Evolutionary conservation across 768 basidiomycete species (phyloP).

Genomic region (Podaxis rugospora): DNA sequence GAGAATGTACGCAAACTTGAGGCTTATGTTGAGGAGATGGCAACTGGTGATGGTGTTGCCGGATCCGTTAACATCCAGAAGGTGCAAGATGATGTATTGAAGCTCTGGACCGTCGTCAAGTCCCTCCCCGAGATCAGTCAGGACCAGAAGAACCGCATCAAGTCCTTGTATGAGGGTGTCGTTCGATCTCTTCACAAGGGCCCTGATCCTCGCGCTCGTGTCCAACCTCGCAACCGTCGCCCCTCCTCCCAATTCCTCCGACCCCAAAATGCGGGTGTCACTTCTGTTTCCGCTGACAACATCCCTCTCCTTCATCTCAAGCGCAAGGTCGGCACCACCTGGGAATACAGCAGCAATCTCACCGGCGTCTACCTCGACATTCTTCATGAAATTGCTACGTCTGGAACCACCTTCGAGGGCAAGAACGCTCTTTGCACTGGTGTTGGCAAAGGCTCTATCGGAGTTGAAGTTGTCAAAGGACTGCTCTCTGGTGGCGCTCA

Average conservation of each 20-base stretch:
- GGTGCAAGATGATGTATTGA: conserved; percentile 94
- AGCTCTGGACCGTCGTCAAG: conserved; percentile 96
- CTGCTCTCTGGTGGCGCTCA: conserved; percentile 94
- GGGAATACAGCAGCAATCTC: conserved; percentile 97
- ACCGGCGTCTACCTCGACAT: conserved; percentile 96
- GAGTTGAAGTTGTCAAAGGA: conserved; percentile 96
- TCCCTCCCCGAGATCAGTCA: conserved; percentile 95
- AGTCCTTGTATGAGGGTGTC: conserved; percentile 93
- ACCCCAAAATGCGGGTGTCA: conserved; percentile 74
- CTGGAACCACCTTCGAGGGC: conserved; percentile 97
- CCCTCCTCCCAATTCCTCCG: conserved; percentile 97
- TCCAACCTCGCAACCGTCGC: conserved; percentile 63
- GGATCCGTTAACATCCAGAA: conserved; percentile 91
- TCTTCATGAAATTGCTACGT: conserved; percentile 96
- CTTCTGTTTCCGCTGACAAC: conserved; percentile 77
- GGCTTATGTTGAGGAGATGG: conserved; percentile 98
- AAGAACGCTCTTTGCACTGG: conserved; percentile 98
- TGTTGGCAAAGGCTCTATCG: conserved; percentile 97
- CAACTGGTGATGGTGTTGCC: conserved; percentile 85
- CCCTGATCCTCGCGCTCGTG: conserved; percentile 50
- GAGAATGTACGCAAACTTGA: conserved; percentile 97
- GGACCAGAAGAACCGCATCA: conserved; percentile 94
- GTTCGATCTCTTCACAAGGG: conserved; percentile 86
- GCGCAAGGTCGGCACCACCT: conserved; percentile 89
- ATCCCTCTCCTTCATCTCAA: conserved; percentile 94